Evolutionary conservation across 805 yeast species (phyloP).

Genomic region (Yarrowia sp.): DNA sequence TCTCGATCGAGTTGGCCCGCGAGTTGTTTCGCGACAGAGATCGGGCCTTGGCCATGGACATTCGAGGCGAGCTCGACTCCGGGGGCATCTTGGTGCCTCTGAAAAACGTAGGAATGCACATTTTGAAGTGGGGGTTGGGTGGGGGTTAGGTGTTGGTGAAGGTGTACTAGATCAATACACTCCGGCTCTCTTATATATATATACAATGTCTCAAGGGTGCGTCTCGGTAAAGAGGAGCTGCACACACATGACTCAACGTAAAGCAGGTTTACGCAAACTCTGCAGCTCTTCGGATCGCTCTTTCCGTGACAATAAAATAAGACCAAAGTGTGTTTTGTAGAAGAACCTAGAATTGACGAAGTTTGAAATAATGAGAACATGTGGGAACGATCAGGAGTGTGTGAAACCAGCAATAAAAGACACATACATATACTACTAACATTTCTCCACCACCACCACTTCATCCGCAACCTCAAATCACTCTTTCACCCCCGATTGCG

Average conservation of each 20-base stretch:
- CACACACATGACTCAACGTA: not conserved
- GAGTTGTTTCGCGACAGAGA: not conserved
- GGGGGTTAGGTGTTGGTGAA: not conserved
- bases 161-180: too few species aligned
- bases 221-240: slow-evolving; percentile 1
- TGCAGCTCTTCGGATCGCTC: not conserved
- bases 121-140: not conserved
- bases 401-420: too few species aligned
- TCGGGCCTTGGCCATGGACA: not conserved
- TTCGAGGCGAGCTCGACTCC: not conserved
- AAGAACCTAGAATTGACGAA: too few species aligned
- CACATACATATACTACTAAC: too few species aligned
- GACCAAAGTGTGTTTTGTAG: too few species aligned
- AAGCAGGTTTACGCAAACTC: not conserved
- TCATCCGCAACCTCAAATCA: too few species aligned
- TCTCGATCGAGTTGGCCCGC: not conserved
- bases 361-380: too few species aligned
- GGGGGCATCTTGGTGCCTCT: not conserved
- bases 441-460: too few species aligned
- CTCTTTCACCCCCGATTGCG: too few species aligned
- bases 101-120: slow-evolving; percentile 3
- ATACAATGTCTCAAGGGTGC: slow-evolving; percentile 2
- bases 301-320: not conserved
- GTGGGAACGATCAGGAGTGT: too few species aligned
- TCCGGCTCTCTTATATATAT: not conserved